These are phyloP conservation scores for Syzygium oleosum DNA, from an alignment of 345 rosid species.

Conservation along the genomic window DNA sequence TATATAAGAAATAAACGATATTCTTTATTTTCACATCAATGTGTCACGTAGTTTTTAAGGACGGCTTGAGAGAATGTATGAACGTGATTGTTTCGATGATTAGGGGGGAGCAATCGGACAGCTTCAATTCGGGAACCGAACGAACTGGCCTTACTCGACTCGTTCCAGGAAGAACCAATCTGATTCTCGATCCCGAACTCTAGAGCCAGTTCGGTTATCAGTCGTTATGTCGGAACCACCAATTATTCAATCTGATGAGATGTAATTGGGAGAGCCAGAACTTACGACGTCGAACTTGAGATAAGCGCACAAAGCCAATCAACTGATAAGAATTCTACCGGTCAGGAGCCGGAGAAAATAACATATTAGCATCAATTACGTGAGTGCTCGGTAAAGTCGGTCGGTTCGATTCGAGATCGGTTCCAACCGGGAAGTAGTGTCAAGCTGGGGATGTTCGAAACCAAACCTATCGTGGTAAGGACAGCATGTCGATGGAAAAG, in stretches of 20 bases:
- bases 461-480: background rate
- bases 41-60: background rate
- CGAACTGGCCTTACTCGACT: background rate
- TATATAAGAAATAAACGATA: background rate
- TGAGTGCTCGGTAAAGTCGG: background rate
- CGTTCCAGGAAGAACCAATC: accelerated
- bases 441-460: background rate
- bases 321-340: background rate
- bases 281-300: background rate
- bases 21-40: background rate
- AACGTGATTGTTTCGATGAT: accelerated
- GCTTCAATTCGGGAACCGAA: background rate
- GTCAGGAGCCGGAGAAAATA: background rate
- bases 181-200: background rate
- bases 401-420: background rate
- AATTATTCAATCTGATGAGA: background rate
- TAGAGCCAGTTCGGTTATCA: accelerated
- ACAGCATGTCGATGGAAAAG: background rate
- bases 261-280: background rate
- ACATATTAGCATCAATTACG: background rate
- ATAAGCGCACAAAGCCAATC: background rate
- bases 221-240: background rate
- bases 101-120: accelerated
- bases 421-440: background rate
- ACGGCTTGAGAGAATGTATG: background rate